Evolutionary conservation across 2,329 filamentous ascomycete species (phyloP), one percentile per base, ranked within the genome.

Genomic region (Penicillium olsonii): DNA sequence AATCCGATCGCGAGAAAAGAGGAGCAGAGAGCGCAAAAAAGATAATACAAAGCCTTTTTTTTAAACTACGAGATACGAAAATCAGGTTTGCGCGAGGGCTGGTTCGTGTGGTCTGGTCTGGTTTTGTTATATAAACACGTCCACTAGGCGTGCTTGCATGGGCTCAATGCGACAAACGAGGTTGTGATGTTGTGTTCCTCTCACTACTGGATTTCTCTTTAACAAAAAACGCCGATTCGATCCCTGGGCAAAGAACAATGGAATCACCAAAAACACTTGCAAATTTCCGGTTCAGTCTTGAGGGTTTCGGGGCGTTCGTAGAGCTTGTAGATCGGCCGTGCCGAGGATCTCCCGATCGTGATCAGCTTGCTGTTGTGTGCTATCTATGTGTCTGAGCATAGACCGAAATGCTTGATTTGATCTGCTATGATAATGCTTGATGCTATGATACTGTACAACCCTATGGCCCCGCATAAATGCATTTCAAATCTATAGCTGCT

Each of bases 131-230:
- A 61, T 54, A 60, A 60, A 54, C 57, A 54, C 56, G 54, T 57
- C 50, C 37, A 48, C 55, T 58, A 41, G 59, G 45, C 56, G 55
- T 60, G 59, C 48, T 59, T 58, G 59, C 58, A 65, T 63, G 63
- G 62, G 61, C 61, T 65, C 58, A 62, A 65, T 65, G 61, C 61
- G 63, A 63, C 60, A 62, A 60, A 62, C 58, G 59, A 62, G 63
- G 63, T 64, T 63, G 62, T 65, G 62, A 62, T 62, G 49, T 56
- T 43, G 57, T 50, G 54, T 57, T 46, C 52, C 37, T 38, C 52
- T 43, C 40, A 44, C 35, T 56, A 57, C 53, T 54, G 49, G 52
- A 45, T 47, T 37, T 45, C 42, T 37, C 29, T 38, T 46, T 48
- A 50, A 54, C 55, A 44, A 45, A 47, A 52, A 47, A 56, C 48